phyloP scores from a whole-genome alignment of 495 filamentous ascomycete genomes.

The Penicillium ochrochloron region DNA sequence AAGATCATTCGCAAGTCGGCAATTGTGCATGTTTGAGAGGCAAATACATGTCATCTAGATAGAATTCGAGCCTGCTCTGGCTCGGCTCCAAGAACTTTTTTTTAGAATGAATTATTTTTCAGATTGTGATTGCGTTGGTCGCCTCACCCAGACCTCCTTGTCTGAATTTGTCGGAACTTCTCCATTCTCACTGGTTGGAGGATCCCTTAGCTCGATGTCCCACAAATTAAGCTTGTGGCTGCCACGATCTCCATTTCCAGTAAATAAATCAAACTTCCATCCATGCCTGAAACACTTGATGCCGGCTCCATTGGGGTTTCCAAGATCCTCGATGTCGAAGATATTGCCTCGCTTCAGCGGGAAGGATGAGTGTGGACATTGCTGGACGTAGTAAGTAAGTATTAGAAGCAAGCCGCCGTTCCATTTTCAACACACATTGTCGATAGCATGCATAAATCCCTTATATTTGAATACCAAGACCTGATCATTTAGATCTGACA shows the following conservation, averaged over 20 bases:
- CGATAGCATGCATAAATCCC: background rate
- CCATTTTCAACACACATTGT: background rate
- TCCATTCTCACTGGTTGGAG: background rate
- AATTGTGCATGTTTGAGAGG: too few species aligned
- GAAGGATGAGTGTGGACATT: constrained; percentile 3
- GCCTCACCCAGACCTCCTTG: background rate
- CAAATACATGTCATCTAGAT: too few species aligned
- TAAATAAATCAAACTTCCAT: background rate
- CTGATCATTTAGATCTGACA: background rate
- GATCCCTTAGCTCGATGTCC: background rate
- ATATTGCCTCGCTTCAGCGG: background rate
- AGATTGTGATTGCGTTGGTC: background rate
- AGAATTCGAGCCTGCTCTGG: too few species aligned
- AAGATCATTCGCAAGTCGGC: too few species aligned
- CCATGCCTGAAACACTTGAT: background rate
- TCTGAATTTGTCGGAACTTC: background rate
- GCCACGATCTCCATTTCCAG: background rate
- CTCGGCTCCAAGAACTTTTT: background rate
- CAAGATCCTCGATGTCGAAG: background rate
- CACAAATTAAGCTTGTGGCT: background rate
- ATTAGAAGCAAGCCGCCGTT: background rate
- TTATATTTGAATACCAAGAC: background rate
- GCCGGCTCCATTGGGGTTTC: background rate
- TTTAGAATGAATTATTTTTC: background rate
- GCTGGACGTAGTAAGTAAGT: background rate